phyloP scores from a whole-genome alignment of 495 filamentous ascomycete species.

The Penicillium roqueforti region DNA sequence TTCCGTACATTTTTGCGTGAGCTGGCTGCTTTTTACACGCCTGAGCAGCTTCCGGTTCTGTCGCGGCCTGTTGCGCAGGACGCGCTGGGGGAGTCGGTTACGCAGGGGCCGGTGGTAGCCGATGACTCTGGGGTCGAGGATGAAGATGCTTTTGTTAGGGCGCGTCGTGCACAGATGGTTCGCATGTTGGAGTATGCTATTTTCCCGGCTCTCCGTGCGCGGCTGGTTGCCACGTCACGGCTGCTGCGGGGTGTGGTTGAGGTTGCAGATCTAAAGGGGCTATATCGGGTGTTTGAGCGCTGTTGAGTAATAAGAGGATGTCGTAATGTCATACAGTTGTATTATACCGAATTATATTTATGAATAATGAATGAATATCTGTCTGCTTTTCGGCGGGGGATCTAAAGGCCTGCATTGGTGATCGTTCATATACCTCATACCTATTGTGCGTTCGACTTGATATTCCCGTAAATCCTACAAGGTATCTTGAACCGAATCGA shows the following conservation, averaged over 20 bases:
- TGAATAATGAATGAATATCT: background rate
- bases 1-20: constrained; percentile 83
- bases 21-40: constrained; percentile 88
- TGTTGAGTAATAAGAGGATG: constrained; percentile 55
- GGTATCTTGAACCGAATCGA: no score
- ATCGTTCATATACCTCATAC: background rate
- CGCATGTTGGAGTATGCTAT: constrained; percentile 75
- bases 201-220: constrained; percentile 81
- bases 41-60: constrained; percentile 68
- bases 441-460: no score
- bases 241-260: constrained; percentile 80
- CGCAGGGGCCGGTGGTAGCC: constrained; percentile 4
- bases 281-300: constrained; percentile 97
- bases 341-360: background rate
- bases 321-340: background rate
- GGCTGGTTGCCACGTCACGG: constrained; percentile 77
- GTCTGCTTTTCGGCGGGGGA: background rate
- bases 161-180: constrained; percentile 60
- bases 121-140: constrained; percentile 19
- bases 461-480: no score
- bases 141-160: constrained; percentile 49
- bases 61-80: constrained; percentile 26
- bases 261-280: constrained; percentile 87
- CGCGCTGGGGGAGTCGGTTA: background rate
- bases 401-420: background rate